Base-by-base conservation (phyloP, 2,329 filamentous ascomycete species). In the Cladosporium sp. region DNA sequence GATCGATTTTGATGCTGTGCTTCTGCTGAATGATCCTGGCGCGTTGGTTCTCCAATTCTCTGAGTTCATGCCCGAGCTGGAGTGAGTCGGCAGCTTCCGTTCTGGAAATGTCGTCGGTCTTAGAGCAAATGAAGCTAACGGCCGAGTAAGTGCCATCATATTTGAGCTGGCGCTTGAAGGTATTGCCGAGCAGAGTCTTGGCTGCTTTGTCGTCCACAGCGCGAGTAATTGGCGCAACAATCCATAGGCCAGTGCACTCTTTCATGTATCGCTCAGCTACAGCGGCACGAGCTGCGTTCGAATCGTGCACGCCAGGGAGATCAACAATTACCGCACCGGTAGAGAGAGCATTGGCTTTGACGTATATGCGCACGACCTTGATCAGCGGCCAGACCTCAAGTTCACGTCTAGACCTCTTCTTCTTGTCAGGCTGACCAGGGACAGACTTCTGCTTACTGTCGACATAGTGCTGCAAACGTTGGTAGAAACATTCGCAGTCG, bases 81-180 rank as follows among this genome's bases (percentile, higher is more conserved):
- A 75, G 62, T 22, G 62, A 67, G 3, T 69, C 64, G 3, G 65
- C 60, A 4, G 72, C 72, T 49, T 79, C 73, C 0, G 63, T 69
- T 3, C 74, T 63, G 7, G 69, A 74, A 7, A 84, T 80, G 38
- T 84, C 79, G 58, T 85, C 82, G 0, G 78, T 81, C 59, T 84
- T 84, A 13, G 73, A 77, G 58, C 80, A 84, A 12, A 85, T 78
- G 52, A 84, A 84, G 0, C 78, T 82, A 2, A 83, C 69, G 2
- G 67, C 70, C 6, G 67, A 72, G 48, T 78, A 78, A 0, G 68
- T 72, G 2, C 78, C 76, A 51, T 84, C 81, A 57, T 78, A 78
- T 50, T 81, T 78, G 3, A 84, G 65, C 55, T 84, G 81, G 0
- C 75, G 69, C 57, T 77, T 79, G 66, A 82, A 82, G 0, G 72